Percentiles rank a stretch among this genome's conserved stretches.
Evolutionary conservation across 495 filamentous ascomycete species (phyloP).

Genomic region (Neurospora sp.): DNA sequence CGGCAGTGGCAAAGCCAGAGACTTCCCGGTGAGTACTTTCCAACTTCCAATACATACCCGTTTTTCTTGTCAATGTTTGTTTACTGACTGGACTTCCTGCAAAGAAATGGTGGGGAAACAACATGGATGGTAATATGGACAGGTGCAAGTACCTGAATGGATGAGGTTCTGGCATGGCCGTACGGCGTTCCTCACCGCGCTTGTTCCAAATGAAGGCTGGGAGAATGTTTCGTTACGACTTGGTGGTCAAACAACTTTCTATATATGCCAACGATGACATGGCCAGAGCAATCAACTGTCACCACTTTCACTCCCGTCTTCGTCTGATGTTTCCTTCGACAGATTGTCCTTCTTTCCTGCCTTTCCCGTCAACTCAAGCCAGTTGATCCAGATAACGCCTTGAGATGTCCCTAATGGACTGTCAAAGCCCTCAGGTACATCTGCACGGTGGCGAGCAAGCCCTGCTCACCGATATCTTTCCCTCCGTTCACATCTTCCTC

Average conservation of each 20-base stretch:
- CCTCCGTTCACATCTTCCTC: background rate
- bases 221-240: background rate
- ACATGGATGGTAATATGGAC: background rate
- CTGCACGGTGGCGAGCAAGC: background rate
- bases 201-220: background rate
- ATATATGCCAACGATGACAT: background rate
- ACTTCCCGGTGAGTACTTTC: constrained; percentile 20
- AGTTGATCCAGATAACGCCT: background rate
- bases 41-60: background rate
- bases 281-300: background rate
- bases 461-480: background rate
- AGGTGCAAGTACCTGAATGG: background rate
- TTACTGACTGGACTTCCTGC: background rate
- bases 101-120: background rate
- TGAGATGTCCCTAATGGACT: background rate
- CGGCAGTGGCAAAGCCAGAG: constrained; percentile 21
- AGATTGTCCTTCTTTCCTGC: background rate
- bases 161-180: background rate
- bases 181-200: background rate
- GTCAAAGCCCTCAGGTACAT: background rate
- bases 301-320: background rate
- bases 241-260: background rate
- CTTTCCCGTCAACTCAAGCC: background rate
- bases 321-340: background rate
- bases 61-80: background rate